Evolutionary conservation across 208 protist species (phyloP).

Genomic region (Herpetomonas muscarum): DNA sequence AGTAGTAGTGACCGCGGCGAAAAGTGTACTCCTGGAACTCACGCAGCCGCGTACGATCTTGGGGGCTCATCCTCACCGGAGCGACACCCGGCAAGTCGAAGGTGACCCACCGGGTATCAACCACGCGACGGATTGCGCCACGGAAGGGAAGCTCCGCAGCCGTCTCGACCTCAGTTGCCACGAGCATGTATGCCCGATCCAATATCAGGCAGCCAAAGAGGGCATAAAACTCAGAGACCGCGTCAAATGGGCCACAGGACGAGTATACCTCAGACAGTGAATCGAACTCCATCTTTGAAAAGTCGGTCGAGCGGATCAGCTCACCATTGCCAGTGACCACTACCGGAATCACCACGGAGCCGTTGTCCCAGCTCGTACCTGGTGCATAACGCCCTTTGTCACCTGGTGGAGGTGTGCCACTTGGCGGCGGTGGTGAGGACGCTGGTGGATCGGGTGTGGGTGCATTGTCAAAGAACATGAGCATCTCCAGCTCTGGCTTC

Average conservation of each 20-base stretch:
- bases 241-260: slow-evolving; percentile 61
- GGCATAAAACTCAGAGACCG: slow-evolving; percentile 49
- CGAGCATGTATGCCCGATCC: slow-evolving; percentile 77
- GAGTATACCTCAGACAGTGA: slow-evolving; percentile 46
- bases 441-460: slow-evolving; percentile 2
- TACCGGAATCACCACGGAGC: slow-evolving; percentile 35
- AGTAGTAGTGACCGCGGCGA: slow-evolving; percentile 82
- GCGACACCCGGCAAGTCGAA: slow-evolving; percentile 58
- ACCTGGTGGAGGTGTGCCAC: background rate
- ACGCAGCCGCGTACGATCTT: slow-evolving; percentile 48
- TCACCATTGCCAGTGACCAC: slow-evolving; percentile 51
- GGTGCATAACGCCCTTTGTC: slow-evolving; percentile 19
- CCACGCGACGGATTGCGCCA: slow-evolving; percentile 50
- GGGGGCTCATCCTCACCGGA: slow-evolving; percentile 33
- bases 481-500: slow-evolving; percentile 34
- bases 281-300: slow-evolving; percentile 51
- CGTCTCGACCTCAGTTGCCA: slow-evolving; percentile 40
- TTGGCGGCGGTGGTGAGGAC: slow-evolving; percentile 1
- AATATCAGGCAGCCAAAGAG: slow-evolving; percentile 71
- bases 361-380: slow-evolving; percentile 20
- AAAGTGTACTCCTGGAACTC: slow-evolving; percentile 71
- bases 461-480: slow-evolving; percentile 69
- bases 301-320: slow-evolving; percentile 38
- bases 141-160: slow-evolving; percentile 48
- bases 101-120: slow-evolving; percentile 68